These are phyloP conservation scores for Didymella glomerata DNA, from an alignment of 2,329 filamentous ascomycete species.

Conservation along the genomic window DNA sequence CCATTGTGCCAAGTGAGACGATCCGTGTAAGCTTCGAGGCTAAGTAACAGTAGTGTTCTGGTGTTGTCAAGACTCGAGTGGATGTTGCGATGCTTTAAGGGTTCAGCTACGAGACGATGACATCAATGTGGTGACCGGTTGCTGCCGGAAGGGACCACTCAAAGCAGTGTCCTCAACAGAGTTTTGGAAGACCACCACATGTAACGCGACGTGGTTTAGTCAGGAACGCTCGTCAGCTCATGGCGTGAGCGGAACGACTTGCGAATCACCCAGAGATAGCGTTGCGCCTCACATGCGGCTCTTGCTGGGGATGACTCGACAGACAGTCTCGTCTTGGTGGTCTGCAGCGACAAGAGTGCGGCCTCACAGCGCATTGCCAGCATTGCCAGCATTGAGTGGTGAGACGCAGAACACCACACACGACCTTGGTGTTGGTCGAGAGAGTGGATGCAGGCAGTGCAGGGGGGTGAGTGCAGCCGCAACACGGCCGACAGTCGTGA, in stretches of 20 bases:
- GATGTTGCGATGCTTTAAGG: conserved; percentile 15
- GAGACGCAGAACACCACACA: neutral
- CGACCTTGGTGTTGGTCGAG: conserved; percentile 3
- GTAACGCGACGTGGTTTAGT: conserved; percentile 27
- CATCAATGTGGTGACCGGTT: conserved; percentile 18
- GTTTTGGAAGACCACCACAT: conserved; percentile 20
- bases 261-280: neutral
- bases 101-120: conserved; percentile 17
- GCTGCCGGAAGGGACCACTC: conserved; percentile 14
- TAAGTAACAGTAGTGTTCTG: conserved; percentile 2
- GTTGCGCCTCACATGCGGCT: conserved; percentile 3
- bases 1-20: conserved; percentile 37
- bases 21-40: conserved; percentile 1
- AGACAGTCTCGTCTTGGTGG: conserved; percentile 9
- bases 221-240: conserved; percentile 27
- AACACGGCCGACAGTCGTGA: neutral
- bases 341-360: conserved; percentile 6
- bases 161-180: conserved; percentile 12
- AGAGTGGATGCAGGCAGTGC: conserved; percentile 6
- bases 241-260: conserved; percentile 29
- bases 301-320: neutral
- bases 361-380: neutral
- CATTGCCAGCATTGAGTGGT: neutral
- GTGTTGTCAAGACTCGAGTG: conserved; percentile 4
- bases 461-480: conserved; percentile 9